Evolutionary conservation across 768 basidiomycete genomes (phyloP).

Genomic region (Lentinula raphanica): DNA sequence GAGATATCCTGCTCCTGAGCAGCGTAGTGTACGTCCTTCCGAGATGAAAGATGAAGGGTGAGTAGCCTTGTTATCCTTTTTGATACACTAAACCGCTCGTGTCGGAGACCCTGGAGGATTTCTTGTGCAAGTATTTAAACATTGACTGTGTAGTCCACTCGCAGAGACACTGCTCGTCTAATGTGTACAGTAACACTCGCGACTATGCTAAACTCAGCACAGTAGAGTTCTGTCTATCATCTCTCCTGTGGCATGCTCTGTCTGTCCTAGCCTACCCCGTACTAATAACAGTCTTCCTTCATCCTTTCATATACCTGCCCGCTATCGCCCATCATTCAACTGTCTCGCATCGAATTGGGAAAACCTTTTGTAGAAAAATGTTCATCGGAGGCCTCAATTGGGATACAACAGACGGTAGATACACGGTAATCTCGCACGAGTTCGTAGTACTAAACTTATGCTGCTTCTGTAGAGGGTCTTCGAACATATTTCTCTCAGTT

Average conservation of each 20-base stretch:
- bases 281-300: slow-evolving; percentile 67
- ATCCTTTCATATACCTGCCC: slow-evolving; percentile 24
- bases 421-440: slow-evolving; percentile 25
- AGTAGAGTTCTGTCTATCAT: slow-evolving; percentile 66
- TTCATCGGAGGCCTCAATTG: slow-evolving; percentile 99
- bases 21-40: slow-evolving; percentile 71
- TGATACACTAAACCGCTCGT: not conserved
- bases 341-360: no score
- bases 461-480: slow-evolving; percentile 53
- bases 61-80: slow-evolving; percentile 35
- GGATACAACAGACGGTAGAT: slow-evolving; percentile 98
- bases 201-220: slow-evolving; percentile 55
- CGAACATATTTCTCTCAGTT: slow-evolving; percentile 92
- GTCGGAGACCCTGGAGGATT: not conserved
- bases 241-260: slow-evolving; percentile 50
- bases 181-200: slow-evolving; percentile 22
- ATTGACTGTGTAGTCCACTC: slow-evolving; percentile 14
- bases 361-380: slow-evolving; percentile 98
- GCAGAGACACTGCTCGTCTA: slow-evolving; percentile 10
- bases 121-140: not conserved
- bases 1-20: slow-evolving; percentile 33
- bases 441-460: slow-evolving; percentile 44
- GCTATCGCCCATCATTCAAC: slow-evolving; percentile 20
- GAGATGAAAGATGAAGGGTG: slow-evolving; percentile 99
- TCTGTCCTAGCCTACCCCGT: slow-evolving; percentile 70